Base-by-base conservation (phyloP, 148 eudicot genomes). In the Silene conica region DNA sequence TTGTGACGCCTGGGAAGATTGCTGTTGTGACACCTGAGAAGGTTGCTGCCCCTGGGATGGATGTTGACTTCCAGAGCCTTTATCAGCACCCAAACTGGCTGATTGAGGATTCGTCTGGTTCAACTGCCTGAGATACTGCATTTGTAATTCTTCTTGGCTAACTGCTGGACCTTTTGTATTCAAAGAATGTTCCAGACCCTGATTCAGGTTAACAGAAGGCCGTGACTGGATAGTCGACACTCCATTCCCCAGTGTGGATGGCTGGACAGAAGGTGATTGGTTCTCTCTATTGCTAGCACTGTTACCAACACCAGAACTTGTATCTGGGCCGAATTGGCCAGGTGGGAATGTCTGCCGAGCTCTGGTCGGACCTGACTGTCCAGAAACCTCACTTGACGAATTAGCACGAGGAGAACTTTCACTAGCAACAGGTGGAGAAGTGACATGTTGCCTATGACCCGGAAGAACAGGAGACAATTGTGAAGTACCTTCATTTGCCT, bases 321-420 rank as follows among this genome's bases (percentile, higher is more conserved):
- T 77, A 70, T 83, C 71, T 46, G 83, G 70, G 34, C 86, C 83
- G 76, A 89, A 85, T 43, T 70, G 81, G 55, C 89, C 85, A 78
- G 88, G 63, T 31, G 84, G 78, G 72, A 76, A 83, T 41, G 87
- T 56, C 72, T 85, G 90, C 76, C 90, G 83, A 78, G 87, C 82
- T 86, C 89, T 90, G 56, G 80, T 60, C 63, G 92, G 72, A 62
- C 92, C 84, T 58, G 97, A 87, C 58, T 81, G 91, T 50, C 87
- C 96, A 76, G 97, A 90, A 60, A 85, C 73, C 58, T 92, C 93
- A 77, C 90, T 87, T 54, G 97, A 88, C 9, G 97, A 88, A 78
- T 87, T 90, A 77, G 84, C 93, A 73, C 72, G 96, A 45, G 97
- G 92, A 63, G 97, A 87, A 80, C 83, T 86, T 75, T 90, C 97